Conservation (phyloP, 2,329 filamentous ascomycete species). For the Colletotrichum chlorophyti region DNA sequence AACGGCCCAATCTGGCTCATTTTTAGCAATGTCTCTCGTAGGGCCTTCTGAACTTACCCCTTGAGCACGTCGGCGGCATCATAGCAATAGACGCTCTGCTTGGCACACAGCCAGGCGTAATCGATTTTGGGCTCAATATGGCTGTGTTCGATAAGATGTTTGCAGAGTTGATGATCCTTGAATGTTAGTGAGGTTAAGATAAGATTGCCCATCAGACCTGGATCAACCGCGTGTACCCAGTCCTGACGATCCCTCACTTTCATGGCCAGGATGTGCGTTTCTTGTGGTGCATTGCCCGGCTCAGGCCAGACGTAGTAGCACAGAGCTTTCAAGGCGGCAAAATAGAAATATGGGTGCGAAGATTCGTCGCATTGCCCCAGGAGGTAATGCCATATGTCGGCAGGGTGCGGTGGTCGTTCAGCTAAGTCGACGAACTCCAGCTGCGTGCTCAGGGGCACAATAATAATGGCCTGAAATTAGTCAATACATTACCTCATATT, state of each 20-base stretch:
- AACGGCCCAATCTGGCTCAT: constrained; percentile 6
- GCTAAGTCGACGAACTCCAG: constrained; percentile 1
- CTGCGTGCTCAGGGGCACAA: constrained; percentile 10
- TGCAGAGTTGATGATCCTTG: neutral
- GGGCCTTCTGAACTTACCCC: neutral
- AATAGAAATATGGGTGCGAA: neutral
- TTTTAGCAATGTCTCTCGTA: neutral
- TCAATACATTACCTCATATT: neutral
- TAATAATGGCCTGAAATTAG: constrained; percentile 6
- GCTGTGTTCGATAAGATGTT: neutral
- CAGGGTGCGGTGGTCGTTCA: neutral
- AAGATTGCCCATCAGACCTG: constrained; percentile 8
- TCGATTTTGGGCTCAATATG: constrained; percentile 2
- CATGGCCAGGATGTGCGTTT: constrained; percentile 1
- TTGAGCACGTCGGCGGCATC: neutral
- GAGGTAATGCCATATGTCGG: constrained; percentile 15
- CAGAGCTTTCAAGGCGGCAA: neutral
- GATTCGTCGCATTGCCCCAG: constrained; percentile 6
- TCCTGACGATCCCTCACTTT: neutral
- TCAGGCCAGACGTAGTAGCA: constrained; percentile 1
- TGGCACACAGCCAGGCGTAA: constrained; percentile 7
- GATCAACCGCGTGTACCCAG: neutral
- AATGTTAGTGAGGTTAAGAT: neutral
- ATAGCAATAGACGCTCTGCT: neutral
- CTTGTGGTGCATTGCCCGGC: neutral